Conservation (phyloP, 805 yeast genomes). For the Kregervanrija pseudodelftensis region DNA sequence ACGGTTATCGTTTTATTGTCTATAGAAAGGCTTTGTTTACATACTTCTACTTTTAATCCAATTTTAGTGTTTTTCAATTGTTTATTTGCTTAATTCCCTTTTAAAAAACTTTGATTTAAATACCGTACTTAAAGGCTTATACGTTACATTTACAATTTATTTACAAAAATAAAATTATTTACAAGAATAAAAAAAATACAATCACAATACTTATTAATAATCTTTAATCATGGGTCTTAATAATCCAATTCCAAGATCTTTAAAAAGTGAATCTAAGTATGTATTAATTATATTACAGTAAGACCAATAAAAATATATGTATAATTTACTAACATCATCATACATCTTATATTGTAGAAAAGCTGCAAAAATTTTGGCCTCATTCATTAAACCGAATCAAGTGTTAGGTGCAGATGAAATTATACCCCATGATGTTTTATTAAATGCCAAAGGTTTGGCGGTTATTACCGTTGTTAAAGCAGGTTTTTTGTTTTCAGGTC, state of each 20-base stretch:
- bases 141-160: too few species aligned
- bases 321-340: not conserved
- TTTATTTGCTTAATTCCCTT: too few species aligned
- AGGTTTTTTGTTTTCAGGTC: constrained; percentile 90
- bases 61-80: too few species aligned
- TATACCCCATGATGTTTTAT: constrained; percentile 82
- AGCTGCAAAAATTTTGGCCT: constrained; percentile 86
- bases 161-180: too few species aligned
- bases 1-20: too few species aligned
- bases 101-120: too few species aligned
- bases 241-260: constrained; percentile 90
- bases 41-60: too few species aligned
- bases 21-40: too few species aligned
- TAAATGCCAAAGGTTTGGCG: constrained; percentile 90
- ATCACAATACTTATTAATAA: too few species aligned
- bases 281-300: constrained; percentile 25
- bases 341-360: constrained; percentile 39
- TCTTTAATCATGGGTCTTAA: constrained; percentile 60
- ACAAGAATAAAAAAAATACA: too few species aligned
- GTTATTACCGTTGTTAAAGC: constrained; percentile 92
- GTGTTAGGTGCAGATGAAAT: constrained; percentile 80
- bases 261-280: constrained; percentile 78
- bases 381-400: constrained; percentile 93
- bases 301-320: not conserved
- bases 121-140: too few species aligned